phyloP scores from a whole-genome alignment of 2,329 filamentous ascomycete genomes.

The Lasiodiplodia sp. region DNA sequence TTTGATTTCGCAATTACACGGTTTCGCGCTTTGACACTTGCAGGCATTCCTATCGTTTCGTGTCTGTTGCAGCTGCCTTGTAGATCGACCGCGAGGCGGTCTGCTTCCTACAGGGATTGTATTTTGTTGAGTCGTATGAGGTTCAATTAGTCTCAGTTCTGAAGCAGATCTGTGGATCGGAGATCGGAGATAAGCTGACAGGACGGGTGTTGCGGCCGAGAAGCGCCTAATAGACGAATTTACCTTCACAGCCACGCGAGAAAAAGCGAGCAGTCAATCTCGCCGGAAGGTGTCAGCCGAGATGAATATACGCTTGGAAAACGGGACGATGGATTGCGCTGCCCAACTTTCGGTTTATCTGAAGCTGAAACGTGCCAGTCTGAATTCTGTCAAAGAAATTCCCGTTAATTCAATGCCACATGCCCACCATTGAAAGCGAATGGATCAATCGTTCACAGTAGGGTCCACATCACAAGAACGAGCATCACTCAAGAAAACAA shows the following conservation, averaged over 20 bases:
- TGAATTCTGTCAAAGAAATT: not conserved
- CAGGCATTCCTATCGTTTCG: not conserved
- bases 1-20: not conserved
- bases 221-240: not conserved
- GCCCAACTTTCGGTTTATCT: not conserved
- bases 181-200: not conserved
- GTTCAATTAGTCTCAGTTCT: not conserved
- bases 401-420: not conserved
- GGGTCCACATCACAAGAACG: not conserved
- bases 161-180: conserved; percentile 15
- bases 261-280: too few species aligned
- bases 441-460: not conserved
- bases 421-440: not conserved
- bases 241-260: not conserved
- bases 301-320: not conserved
- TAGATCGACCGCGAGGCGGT: not conserved
- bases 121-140: not conserved
- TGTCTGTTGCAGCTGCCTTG: not conserved
- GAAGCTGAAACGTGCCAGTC: not conserved
- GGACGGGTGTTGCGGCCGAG: not conserved
- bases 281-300: too few species aligned
- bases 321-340: not conserved
- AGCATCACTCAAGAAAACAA: not conserved
- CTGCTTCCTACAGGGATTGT: not conserved
- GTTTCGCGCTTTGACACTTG: not conserved